Evolutionary conservation across 2,329 filamentous ascomycete genomes (phyloP), one percentile per base, ranked within the genome.

Genomic region (Colletotrichum incanum): DNA sequence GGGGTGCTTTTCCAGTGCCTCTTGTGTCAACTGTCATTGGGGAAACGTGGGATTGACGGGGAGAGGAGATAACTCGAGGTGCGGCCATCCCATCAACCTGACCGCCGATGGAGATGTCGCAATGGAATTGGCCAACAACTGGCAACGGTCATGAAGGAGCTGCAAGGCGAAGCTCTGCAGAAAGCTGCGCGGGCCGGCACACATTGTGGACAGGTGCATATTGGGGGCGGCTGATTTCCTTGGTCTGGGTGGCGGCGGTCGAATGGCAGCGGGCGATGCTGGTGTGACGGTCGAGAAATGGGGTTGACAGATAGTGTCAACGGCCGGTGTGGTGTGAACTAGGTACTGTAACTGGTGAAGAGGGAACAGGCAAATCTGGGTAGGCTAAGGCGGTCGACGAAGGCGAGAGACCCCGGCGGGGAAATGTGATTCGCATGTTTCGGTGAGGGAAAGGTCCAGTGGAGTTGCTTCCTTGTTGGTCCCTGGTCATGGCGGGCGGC

Each of bases 401-500:
- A 49, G 65, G 41, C 58, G 39, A 50, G 54, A 67, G 60, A 58
- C 31, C 66, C 45, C 31, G 43, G 54, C 26, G 58, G 67, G 47
- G 54, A 56, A 41, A 47, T 58, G 71, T 71, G 61, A 70, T 71
- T 65, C 56, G 62, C 58, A 52, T 50, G 18, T 6, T 41, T 45
- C 16, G 43, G 62, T 45, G 54, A 65, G 47, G 41, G 43, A 71
- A 59, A 60, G 54, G 49, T 37, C 71, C 65, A 72, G 72, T 61
- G 59, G 60, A 50, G 65, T 31, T 52, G 18, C 70, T 41, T 64
- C 39, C 54, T 47, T 26, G 47, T 60, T 28, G 39, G 50, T 61
- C 59, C 65, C 65, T 60, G 39, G 23, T 72, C 72, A 75, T 55
- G 67, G 69, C 72, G 76, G 78, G 78, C 78, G 78, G 76, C 65